These are phyloP conservation scores for Skeletonema costatum DNA, from an alignment of 108 stramenopile species.

Conservation along the genomic window DNA sequence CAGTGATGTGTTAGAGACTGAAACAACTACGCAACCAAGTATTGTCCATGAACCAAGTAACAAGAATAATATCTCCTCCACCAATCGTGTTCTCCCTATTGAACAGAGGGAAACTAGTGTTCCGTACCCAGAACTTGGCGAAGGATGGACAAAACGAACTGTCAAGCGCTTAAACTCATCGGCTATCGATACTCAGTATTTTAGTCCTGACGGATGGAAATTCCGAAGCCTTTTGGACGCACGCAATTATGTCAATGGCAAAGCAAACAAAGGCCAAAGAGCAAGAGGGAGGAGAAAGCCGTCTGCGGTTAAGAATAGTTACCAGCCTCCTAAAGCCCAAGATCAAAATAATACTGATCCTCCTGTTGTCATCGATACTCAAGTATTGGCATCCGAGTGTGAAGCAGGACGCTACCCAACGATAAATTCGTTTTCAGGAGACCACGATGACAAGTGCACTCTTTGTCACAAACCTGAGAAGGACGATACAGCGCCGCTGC, in stretches of 20 bases:
- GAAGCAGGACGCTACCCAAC: conserved; percentile 76
- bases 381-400: conserved; percentile 70
- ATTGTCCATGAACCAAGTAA: neutral
- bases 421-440: conserved; percentile 67
- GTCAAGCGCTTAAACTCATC: neutral
- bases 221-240: neutral
- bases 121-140: neutral
- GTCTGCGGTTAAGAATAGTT: neutral
- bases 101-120: neutral
- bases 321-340: neutral
- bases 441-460: conserved; percentile 48
- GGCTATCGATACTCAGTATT: neutral
- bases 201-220: neutral
- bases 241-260: neutral
- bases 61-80: neutral
- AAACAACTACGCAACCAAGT: neutral
- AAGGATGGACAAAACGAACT: neutral
- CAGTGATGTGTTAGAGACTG: neutral
- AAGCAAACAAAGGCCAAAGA: conserved; percentile 1
- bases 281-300: neutral
- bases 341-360: neutral
- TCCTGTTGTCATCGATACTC: conserved; percentile 64
- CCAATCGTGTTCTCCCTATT: neutral
- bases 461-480: conserved; percentile 50
- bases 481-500: conserved; percentile 32